Evolutionary conservation across 2,329 filamentous ascomycete genomes (phyloP), one percentile per base, ranked within the genome.

Genomic region (Nemania diffusa): DNA sequence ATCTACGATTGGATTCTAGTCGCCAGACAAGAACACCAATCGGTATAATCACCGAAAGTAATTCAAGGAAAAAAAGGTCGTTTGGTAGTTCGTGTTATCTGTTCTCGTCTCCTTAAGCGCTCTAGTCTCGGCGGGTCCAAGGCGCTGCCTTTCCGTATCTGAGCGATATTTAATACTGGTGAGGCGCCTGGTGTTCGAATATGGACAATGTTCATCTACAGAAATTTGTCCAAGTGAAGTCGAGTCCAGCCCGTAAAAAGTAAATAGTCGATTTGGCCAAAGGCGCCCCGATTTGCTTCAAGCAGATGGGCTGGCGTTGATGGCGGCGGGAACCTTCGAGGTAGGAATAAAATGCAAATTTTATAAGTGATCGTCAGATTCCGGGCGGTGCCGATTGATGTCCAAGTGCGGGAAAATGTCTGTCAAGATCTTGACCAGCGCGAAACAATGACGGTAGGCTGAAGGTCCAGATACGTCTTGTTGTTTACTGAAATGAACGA

Each of bases 171-270:
- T 48, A 57, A 50, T 32, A 26, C 53, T 56, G 50, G 57, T 29
- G 29, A 59, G 55, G 20, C n/a, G 63, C 29, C 52, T 42, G 17
- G 17, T 55, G 29, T 64, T 44, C 32, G 65, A 64, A 57, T 57
- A 65, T 62, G 48, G 57, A 66, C 60, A 62, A 64, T 71, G 60
- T 46, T 65, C 63, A 44, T 64, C 65, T 29, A 26, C 48, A 26
- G 40, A 50, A 62, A 51, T 57, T 61, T 57, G 67, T 65, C 59
- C 67, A 63, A 58, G 46, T 71, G 64, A 59, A 70, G 70, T 75
- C 82, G 83, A 85, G 83, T 81, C 83, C 83, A 84, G 83, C 83
- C 83, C 78, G 78, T 71, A 71, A 53, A 62, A 42, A 40, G 51
- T 62, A 44, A 26, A 60, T 57, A 44, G 15, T 32, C 26, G 62